These are phyloP conservation scores for Angophora floribunda DNA, from an alignment of 345 rosid species.

Conservation along the genomic window DNA sequence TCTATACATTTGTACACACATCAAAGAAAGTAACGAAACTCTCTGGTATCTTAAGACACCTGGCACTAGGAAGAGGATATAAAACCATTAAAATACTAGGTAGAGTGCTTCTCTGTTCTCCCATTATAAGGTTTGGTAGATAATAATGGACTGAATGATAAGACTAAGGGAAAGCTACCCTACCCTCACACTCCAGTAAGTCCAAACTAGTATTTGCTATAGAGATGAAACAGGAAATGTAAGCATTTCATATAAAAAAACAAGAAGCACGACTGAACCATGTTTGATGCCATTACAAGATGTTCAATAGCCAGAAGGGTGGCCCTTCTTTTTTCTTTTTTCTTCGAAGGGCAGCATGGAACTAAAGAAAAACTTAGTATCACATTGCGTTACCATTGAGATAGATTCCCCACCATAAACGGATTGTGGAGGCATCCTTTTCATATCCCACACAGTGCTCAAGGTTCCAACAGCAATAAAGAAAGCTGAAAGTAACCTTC, in stretches of 20 bases:
- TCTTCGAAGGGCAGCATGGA: background rate
- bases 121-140: background rate
- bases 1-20: background rate
- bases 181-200: background rate
- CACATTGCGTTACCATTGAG: background rate
- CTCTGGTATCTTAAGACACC: background rate
- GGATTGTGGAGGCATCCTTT: background rate
- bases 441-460: background rate
- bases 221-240: background rate
- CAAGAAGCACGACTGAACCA: background rate
- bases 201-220: background rate
- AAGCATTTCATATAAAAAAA: too few relatives aligned
- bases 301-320: background rate
- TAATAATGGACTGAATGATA: background rate
- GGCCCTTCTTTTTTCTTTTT: background rate
- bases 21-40: background rate
- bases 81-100: background rate
- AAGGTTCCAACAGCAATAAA: too few relatives aligned
- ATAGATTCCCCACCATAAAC: background rate
- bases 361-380: background rate
- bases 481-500: too few relatives aligned
- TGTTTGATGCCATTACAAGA: background rate
- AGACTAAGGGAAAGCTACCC: background rate
- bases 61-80: background rate
- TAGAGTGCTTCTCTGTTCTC: background rate